Percentiles rank a stretch among this genome's conserved stretches.
Conservation (phyloP, 768 basidiomycete species). For the Cubamyces lactineus region DNA sequence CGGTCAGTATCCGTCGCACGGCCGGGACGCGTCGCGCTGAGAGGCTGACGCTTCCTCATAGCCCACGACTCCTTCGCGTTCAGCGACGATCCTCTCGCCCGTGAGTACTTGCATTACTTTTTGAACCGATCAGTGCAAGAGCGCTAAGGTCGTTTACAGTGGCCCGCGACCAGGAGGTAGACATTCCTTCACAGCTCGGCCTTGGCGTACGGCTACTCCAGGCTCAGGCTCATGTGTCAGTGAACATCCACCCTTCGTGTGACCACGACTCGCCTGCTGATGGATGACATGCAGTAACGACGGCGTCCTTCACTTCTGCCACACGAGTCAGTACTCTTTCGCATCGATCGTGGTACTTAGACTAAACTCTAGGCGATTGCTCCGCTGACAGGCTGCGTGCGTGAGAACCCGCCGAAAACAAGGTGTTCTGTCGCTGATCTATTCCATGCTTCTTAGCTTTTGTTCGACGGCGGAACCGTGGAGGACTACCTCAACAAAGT, state of each 20-base stretch:
- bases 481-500: conserved; percentile 42
- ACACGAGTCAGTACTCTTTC: conserved; percentile 52
- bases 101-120: conserved; percentile 35
- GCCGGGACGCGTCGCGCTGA: neutral
- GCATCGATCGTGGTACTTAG: conserved; percentile 2
- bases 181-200: conserved; percentile 51
- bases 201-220: conserved; percentile 62
- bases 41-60: conserved; percentile 2
- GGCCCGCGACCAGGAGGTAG: conserved; percentile 53
- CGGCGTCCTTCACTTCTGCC: conserved; percentile 64
- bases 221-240: conserved; percentile 45
- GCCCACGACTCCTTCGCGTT: conserved; percentile 62
- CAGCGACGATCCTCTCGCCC: conserved; percentile 48
- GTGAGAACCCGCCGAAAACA: neutral
- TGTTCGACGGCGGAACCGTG: conserved; percentile 58
- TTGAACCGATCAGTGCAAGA: neutral
- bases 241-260: neutral
- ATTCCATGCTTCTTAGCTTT: conserved; percentile 23
- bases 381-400: conserved; percentile 24
- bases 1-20: conserved; percentile 26
- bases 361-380: neutral
- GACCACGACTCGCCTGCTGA: neutral
- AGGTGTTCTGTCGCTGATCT: neutral
- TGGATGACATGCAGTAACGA: conserved; percentile 33
- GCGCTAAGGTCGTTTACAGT: conserved; percentile 33